A percentile compares a stretch with the other conserved stretches of the same genome.
These are phyloP conservation scores for Debaryomyces psychrophilus DNA, from an alignment of 1,139 yeast species.

Conservation along the genomic window DNA sequence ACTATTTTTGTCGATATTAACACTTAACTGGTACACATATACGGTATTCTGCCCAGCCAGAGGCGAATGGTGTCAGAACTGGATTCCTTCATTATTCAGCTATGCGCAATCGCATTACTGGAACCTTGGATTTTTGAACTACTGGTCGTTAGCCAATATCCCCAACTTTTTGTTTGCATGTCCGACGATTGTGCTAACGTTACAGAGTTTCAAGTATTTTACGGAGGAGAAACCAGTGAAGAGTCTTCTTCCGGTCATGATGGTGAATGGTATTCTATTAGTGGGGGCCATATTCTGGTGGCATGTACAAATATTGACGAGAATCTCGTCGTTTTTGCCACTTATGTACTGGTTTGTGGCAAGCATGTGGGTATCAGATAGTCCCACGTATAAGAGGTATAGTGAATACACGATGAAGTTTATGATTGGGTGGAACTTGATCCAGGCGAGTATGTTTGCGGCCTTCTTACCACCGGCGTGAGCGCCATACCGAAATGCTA, in stretches of 20 bases:
- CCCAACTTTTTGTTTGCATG: slow-evolving; percentile 82
- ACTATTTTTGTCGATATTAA: slow-evolving; percentile 49
- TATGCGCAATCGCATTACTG: slow-evolving; percentile 83
- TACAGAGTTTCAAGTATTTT: slow-evolving; percentile 36
- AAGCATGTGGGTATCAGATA: slow-evolving; percentile 26
- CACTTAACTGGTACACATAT: slow-evolving; percentile 58
- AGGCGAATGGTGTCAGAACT: slow-evolving; percentile 73
- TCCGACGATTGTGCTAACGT: slow-evolving; percentile 58
- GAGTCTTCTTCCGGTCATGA: slow-evolving; percentile 33
- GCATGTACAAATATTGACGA: slow-evolving; percentile 84
- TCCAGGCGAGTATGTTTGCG: slow-evolving; percentile 64
- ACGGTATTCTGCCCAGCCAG: slow-evolving; percentile 65
- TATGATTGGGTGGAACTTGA: slow-evolving; percentile 55
- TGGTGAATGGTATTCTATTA: slow-evolving; percentile 46
- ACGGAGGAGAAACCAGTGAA: slow-evolving; percentile 39
- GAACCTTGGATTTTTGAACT: slow-evolving; percentile 77
- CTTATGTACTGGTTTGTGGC: slow-evolving; percentile 74
- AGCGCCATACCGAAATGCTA: slow-evolving; percentile 8
- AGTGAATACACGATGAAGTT: slow-evolving; percentile 36
- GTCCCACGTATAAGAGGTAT: slow-evolving; percentile 10
- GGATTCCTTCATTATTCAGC: slow-evolving; percentile 64
- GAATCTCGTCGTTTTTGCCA: slow-evolving; percentile 80
- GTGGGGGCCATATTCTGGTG: slow-evolving; percentile 61
- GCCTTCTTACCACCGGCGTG: slow-evolving; percentile 78
- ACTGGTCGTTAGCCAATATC: slow-evolving; percentile 79